Percentiles rank a stretch among this genome's conserved stretches.
Evolutionary conservation across 75 land plant genomes (phyloP).

Genomic region (Cryptomeria japonica): DNA sequence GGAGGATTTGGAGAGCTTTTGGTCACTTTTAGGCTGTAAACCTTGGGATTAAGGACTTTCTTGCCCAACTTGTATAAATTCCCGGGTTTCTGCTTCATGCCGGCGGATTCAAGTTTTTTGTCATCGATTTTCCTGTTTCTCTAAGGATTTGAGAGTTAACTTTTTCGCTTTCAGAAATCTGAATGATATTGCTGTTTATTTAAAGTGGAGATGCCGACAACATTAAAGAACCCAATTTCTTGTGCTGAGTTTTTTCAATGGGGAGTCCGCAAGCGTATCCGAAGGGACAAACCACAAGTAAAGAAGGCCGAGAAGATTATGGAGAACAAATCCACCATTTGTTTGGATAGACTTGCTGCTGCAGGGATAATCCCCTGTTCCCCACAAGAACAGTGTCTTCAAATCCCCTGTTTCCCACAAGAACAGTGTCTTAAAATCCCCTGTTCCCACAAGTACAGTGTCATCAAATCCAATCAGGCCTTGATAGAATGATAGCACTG

Average conservation of each 20-base stretch:
- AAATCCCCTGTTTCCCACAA: neutral
- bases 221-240: neutral
- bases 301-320: neutral
- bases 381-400: neutral
- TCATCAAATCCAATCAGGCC: neutral
- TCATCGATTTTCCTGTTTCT: neutral
- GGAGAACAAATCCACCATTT: neutral
- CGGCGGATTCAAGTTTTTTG: neutral
- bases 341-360: constrained; percentile 6
- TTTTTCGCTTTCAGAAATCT: neutral
- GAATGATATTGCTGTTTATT: neutral
- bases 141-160: neutral
- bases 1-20: neutral
- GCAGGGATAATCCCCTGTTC: neutral
- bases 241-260: neutral
- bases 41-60: neutral
- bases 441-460: neutral
- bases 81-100: neutral
- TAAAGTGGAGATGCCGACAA: neutral
- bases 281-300: neutral
- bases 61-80: neutral
- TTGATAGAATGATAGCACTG: neutral
- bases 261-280: neutral
- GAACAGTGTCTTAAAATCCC: neutral
- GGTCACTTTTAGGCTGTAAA: neutral